phyloP scores from a whole-genome alignment of 176 grass and related monocot genomes.

The Ampelocalamus luodianensis region DNA sequence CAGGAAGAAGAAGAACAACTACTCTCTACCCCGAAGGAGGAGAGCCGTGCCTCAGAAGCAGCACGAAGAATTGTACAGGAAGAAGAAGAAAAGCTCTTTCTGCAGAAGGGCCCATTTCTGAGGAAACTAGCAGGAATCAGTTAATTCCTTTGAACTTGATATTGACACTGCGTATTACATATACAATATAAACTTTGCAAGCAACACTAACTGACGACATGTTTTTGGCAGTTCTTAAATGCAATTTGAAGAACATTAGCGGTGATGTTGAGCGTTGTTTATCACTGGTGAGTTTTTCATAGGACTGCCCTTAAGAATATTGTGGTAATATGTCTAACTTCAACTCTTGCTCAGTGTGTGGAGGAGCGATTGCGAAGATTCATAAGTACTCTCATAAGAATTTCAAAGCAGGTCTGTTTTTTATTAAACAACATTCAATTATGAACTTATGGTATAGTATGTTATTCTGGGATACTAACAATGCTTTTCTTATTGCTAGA shows the following conservation, averaged over 20 bases:
- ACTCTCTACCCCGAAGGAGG: slow-evolving; percentile 80
- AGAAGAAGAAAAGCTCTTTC: slow-evolving; percentile 91
- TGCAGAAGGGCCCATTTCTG: slow-evolving; percentile 78
- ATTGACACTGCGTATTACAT: slow-evolving; percentile 14
- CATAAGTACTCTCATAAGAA: slow-evolving; percentile 86
- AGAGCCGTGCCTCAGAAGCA: slow-evolving; percentile 74
- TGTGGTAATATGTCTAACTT: slow-evolving; percentile 27
- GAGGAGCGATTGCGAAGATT: slow-evolving; percentile 83
- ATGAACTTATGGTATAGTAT: slow-evolving; percentile 28
- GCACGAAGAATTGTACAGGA: slow-evolving; percentile 81
- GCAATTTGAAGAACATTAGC: slow-evolving; percentile 60
- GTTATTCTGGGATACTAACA: slow-evolving; percentile 34
- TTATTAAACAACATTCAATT: slow-evolving; percentile 17
- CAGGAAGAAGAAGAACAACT: slow-evolving; percentile 98
- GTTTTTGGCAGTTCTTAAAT: slow-evolving; percentile 74
- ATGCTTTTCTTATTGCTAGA: slow-evolving; percentile 60
- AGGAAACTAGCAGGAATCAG: slow-evolving; percentile 80
- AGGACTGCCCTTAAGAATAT: slow-evolving; percentile 27
- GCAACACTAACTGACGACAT: slow-evolving; percentile 20
- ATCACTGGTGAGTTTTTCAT: slow-evolving; percentile 74
- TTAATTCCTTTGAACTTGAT: slow-evolving; percentile 54
- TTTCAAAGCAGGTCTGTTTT: slow-evolving; percentile 84
- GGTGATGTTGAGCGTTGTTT: slow-evolving; percentile 83
- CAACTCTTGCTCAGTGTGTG: slow-evolving; percentile 63
- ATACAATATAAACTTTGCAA: slow-evolving; percentile 15